Evolutionary conservation across 768 basidiomycete species (phyloP), one percentile per base, ranked within the genome.

Genomic region (Hypsizygus marmoreus): DNA sequence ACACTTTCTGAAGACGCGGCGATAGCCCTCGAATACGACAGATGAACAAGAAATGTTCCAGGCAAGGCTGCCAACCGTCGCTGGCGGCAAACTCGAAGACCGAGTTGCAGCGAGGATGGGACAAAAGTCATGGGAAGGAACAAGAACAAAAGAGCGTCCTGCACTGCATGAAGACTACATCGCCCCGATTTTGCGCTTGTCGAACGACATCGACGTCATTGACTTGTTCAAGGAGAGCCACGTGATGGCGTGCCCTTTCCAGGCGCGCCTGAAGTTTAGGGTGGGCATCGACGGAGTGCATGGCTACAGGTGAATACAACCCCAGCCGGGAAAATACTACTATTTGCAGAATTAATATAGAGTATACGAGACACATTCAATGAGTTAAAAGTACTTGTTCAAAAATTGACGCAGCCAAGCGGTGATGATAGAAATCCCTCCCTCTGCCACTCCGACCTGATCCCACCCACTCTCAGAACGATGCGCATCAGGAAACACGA

Each of bases 1-100:
- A 66, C 54, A 38, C 69, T 66, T 52, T 72, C 71, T 17, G 34
- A 14, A 26, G 28, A 20, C 31, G 41, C 29, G 1, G 42, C 12
- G n/a, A 11, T 17, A 11, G 25, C 8, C 20, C 30, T 28, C 10
- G 25, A 20, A 17, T 38, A 24, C 13, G 4, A 8, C 13, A 37
- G 19, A 6, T 22, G 20, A 23, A 22, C 8, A 2, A 19, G 35
- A 6, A 23, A 23, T 37, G 37, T 14, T 6, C 13, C 20, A 23
- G 36, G 22, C 6, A 6, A 37, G 20, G 36, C 13, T 16, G 5
- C 13, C n/a, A n/a, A n/a, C n/a, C n/a, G n/a, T n/a, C n/a, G 5
- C 5, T 12, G 31, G 6, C 35, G n/a, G 31, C n/a, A 30, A 5
- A 6, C 22, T 19, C 10, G 30, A 13, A 20, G 6, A 22, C 16